Conservation (phyloP, 2,329 filamentous ascomycete species). For the Rugonectria rugulosa region DNA sequence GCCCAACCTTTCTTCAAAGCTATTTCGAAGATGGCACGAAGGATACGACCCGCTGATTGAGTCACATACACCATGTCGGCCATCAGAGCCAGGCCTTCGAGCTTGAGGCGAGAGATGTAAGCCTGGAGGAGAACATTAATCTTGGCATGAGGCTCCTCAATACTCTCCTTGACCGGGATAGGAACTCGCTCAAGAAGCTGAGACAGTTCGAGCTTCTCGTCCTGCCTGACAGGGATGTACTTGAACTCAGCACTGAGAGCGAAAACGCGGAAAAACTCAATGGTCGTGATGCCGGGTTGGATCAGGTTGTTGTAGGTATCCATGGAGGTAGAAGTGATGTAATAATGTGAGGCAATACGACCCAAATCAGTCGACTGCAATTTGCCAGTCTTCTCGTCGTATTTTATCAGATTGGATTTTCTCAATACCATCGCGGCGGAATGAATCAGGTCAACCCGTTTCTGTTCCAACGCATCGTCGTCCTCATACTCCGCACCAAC, state of each 20-base stretch:
- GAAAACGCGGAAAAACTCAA: conserved; percentile 97
- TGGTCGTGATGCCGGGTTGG: conserved; percentile 89
- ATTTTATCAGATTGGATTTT: conserved; percentile 89
- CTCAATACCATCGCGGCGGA: conserved; percentile 89
- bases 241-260: conserved; percentile 98
- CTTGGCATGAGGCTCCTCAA: conserved; percentile 96
- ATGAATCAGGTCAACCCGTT: conserved; percentile 95
- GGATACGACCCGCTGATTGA: conserved; percentile 94
- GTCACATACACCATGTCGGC: conserved; percentile 99
- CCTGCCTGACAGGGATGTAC: conserved; percentile 96
- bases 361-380: conserved; percentile 93
- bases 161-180: conserved; percentile 95
- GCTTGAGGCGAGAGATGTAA: conserved; percentile 92
- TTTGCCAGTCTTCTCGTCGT: conserved; percentile 91
- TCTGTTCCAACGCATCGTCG: conserved; percentile 90
- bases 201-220: conserved; percentile 95
- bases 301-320: conserved; percentile 95
- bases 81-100: conserved; percentile 95
- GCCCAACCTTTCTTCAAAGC: conserved; percentile 97
- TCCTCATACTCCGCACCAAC: conserved; percentile 96
- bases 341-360: conserved; percentile 96
- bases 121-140: conserved; percentile 98
- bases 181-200: conserved; percentile 90
- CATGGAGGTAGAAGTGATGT: conserved; percentile 97
- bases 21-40: conserved; percentile 96